Percentiles rank a stretch among this genome's conserved stretches.
phyloP scores from a whole-genome alignment of 257 asterid species.

The Euphrasia confusa region DNA sequence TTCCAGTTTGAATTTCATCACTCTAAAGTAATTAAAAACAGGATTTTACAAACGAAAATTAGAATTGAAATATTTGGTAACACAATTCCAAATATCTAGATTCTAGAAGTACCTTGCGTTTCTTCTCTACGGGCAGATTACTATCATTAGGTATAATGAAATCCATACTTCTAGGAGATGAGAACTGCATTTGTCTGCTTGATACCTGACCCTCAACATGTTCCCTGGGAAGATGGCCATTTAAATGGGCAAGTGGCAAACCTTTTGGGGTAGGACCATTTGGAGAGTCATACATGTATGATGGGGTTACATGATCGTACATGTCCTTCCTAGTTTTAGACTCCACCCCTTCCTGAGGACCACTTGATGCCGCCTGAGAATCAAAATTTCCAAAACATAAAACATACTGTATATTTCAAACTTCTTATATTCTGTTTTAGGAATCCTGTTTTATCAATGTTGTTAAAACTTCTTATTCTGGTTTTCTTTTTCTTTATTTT shows the following conservation, averaged over 20 bases:
- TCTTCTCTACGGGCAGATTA: conserved; percentile 38
- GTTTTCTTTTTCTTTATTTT: not conserved
- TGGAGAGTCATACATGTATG: conserved; percentile 32
- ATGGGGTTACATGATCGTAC: conserved; percentile 35
- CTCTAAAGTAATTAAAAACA: conserved; percentile 34
- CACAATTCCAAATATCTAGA: conserved; percentile 20
- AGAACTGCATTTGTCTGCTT: conserved; percentile 29
- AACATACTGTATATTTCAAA: conserved; percentile 20
- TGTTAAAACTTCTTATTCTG: not conserved
- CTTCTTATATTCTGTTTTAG: not conserved
- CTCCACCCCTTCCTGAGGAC: conserved; percentile 40
- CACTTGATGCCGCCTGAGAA: conserved; percentile 41
- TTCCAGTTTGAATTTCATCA: conserved; percentile 65
- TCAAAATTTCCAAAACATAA: conserved; percentile 22
- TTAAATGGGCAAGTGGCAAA: conserved; percentile 43
- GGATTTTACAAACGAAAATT: conserved; percentile 14
- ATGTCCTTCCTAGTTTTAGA: conserved; percentile 37
- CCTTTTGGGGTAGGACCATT: conserved; percentile 42
- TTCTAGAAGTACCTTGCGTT: conserved; percentile 57
- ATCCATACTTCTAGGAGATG: conserved; percentile 36
- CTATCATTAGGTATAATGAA: conserved; percentile 27
- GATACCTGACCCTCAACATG: conserved; percentile 59
- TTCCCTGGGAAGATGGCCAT: conserved; percentile 60
- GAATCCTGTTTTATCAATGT: not conserved
- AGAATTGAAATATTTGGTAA: conserved; percentile 5